Evolutionary conservation across 768 basidiomycete genomes (phyloP).

Genomic region (Leucocoprinus leucothites): DNA sequence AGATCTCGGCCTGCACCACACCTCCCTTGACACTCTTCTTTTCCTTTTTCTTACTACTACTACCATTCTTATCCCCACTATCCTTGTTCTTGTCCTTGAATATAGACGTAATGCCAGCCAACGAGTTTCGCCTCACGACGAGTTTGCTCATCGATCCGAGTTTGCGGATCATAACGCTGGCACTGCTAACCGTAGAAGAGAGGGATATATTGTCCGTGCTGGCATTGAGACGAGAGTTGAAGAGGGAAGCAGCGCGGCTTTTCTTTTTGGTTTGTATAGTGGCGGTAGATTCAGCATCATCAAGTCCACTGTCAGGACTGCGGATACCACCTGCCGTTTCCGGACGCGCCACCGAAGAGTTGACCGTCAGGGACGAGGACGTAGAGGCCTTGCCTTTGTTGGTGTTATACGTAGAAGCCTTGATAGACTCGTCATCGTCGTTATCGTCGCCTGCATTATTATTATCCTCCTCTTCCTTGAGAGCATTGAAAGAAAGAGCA

Average conservation of each 20-base stretch:
- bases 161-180: constrained; percentile 95
- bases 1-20: constrained; percentile 67
- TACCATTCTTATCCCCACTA: too few relatives aligned
- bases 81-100: constrained; percentile 86
- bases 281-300: constrained; percentile 39
- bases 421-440: constrained; percentile 43
- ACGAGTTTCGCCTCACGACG: constrained; percentile 74
- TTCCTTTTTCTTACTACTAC: constrained; percentile 36
- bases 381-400: constrained; percentile 30
- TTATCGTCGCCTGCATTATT: background rate
- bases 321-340: constrained; percentile 20
- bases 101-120: constrained; percentile 87
- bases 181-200: constrained; percentile 90
- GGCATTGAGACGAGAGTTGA: constrained; percentile 85
- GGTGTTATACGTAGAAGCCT: constrained; percentile 32
- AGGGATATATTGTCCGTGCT: constrained; percentile 95
- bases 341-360: constrained; percentile 24
- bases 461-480: constrained; percentile 49
- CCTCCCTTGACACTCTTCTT: constrained; percentile 63
- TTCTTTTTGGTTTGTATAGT: constrained; percentile 65
- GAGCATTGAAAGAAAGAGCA: constrained; percentile 61
- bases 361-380: too few relatives aligned
- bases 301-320: constrained; percentile 28
- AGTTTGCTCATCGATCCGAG: constrained; percentile 89
- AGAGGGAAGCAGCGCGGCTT: constrained; percentile 69